Percentiles rank a stretch among this genome's conserved stretches.
These are phyloP conservation scores for Suhomyces chickasaworum DNA, from an alignment of 1,139 yeast genomes.

Conservation along the genomic window DNA sequence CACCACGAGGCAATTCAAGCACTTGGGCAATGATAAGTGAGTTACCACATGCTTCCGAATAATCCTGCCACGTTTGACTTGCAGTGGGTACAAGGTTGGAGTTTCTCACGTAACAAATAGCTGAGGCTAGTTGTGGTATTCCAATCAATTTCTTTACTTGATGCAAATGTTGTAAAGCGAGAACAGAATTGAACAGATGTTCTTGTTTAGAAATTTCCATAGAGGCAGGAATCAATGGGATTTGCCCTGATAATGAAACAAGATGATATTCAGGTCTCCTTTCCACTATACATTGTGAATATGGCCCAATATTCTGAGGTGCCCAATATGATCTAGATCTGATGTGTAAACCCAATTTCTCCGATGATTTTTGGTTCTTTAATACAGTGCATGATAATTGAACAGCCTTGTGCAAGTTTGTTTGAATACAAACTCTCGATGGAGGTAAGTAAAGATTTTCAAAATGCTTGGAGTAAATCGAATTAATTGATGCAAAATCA, in stretches of 20 bases:
- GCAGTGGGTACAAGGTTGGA: slow-evolving; percentile 30
- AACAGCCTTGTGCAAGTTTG: slow-evolving; percentile 47
- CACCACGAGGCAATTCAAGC: slow-evolving; percentile 64
- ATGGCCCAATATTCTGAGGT: slow-evolving; percentile 96
- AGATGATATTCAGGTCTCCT: slow-evolving; percentile 38
- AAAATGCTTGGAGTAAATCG: slow-evolving; percentile 58
- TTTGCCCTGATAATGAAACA: slow-evolving; percentile 86
- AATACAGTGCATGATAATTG: slow-evolving; percentile 63
- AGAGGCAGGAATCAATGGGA: slow-evolving; percentile 73
- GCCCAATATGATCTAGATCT: slow-evolving; percentile 97
- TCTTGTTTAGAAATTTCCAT: slow-evolving; percentile 51
- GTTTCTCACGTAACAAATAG: slow-evolving; percentile 57
- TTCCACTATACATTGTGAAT: slow-evolving; percentile 76
- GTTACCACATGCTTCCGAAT: slow-evolving; percentile 21
- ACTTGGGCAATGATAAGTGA: slow-evolving; percentile 60
- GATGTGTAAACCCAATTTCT: slow-evolving; percentile 73
- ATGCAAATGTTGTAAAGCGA: slow-evolving; percentile 74
- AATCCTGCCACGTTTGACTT: slow-evolving; percentile 41
- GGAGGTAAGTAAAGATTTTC: slow-evolving; percentile 70
- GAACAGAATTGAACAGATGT: slow-evolving; percentile 32
- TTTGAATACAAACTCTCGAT: slow-evolving; percentile 80
- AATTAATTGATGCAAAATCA: slow-evolving; percentile 61
- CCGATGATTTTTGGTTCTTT: slow-evolving; percentile 27
- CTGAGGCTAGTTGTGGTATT: slow-evolving; percentile 44
- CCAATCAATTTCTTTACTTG: slow-evolving; percentile 61